phyloP scores from a whole-genome alignment of 78 protist species.

The Bodo saltans region DNA sequence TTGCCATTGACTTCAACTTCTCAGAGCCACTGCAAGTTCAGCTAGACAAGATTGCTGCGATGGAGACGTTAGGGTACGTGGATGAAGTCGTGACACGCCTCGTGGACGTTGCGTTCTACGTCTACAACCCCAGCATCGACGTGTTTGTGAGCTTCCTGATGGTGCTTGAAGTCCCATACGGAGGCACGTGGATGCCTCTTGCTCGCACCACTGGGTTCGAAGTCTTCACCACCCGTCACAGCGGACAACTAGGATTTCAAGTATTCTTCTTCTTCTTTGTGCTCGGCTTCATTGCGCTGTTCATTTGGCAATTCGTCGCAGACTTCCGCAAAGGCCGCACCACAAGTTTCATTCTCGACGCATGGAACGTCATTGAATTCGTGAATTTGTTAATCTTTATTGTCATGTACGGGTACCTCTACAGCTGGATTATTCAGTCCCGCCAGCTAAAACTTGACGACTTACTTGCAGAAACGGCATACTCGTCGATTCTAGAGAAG shows the following conservation, averaged over 20 bases:
- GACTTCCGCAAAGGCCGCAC: background rate
- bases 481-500: background rate
- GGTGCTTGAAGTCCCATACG: constrained; percentile 19
- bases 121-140: constrained; percentile 18
- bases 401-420: background rate
- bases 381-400: background rate
- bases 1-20: constrained; percentile 15
- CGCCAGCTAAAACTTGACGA: background rate
- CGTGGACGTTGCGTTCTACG: background rate
- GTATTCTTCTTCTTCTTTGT: constrained; percentile 25
- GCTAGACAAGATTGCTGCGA: background rate
- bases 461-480: background rate
- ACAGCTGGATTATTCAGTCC: background rate
- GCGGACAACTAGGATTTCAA: background rate
- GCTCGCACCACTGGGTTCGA: constrained; percentile 3
- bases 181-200: constrained; percentile 23
- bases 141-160: background rate
- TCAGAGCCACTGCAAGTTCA: background rate
- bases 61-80: background rate
- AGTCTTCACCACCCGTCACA: background rate
- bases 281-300: constrained; percentile 1
- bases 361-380: constrained; percentile 31
- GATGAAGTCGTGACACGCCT: constrained; percentile 8
- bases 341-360: background rate
- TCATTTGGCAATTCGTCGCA: background rate